Evolutionary conservation across 139 green algal species (phyloP), one percentile per base, ranked within the genome.

Genomic region (Chlorella sp.): DNA sequence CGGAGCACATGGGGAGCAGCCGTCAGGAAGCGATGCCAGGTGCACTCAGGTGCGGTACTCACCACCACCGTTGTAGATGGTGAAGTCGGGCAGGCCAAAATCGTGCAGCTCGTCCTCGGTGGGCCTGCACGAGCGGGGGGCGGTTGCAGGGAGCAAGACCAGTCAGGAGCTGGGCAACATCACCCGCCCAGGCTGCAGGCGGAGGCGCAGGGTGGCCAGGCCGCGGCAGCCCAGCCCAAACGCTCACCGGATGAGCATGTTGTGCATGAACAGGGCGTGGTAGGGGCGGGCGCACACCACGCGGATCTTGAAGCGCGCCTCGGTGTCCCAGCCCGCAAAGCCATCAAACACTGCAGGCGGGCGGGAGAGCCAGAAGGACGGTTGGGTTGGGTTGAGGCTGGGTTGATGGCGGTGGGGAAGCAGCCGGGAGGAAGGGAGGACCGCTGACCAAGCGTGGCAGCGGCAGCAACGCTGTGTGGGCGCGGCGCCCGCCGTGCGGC

Each of bases 181-280:
- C n/a, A n/a, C n/a, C 46, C 7, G 46, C 46, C 46, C 46, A 54
- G 46, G 46, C 46, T 54, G 11, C 46, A 7, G 11, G 46, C n/a
- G n/a, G n/a, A n/a, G n/a, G n/a, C n/a, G n/a, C n/a, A 11, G 24
- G 60, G 22, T 36, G 60, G 19, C 32, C 19, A 34, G 60, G 19
- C 24, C 7, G 60, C 20, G 6, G 60, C 22, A 11, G 60, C 19
- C 17, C 19, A n/a, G 6, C 30, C 34, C 19, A 34, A 28, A 30
- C 4, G 38, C 72, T 67, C 77, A 83, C 77, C 82, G 75, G 79
- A 99, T 99, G 76, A 99, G 92, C 97, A 99, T 99, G 93, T 99
- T 99, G 92, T 96, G 90, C 95, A 98, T 99, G 92, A 99, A 99
- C 26, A 99, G 92, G 4, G 95, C 94, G 88, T 99, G 97, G 90